A percentile compares a stretch with the other conserved stretches of the same genome.
phyloP scores from a whole-genome alignment of 176 grass and related monocot species.

The Aegilops umbellulata region DNA sequence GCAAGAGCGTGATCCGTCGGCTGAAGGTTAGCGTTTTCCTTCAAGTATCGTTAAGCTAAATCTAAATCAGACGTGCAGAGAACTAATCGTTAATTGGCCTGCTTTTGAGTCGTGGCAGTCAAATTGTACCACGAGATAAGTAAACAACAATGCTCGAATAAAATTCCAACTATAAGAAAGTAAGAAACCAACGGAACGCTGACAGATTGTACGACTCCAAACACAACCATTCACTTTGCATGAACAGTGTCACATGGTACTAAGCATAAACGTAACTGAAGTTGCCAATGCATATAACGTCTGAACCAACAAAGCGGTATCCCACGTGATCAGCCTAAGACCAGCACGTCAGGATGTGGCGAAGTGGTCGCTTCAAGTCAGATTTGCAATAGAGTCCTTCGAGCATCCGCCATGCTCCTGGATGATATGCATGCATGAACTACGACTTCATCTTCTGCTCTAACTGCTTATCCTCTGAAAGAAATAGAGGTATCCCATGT shows the following conservation, averaged over 20 bases:
- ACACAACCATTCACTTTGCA: background rate
- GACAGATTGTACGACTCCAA: background rate
- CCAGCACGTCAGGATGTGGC: background rate
- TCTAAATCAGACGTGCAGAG: too few relatives aligned
- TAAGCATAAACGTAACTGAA: background rate
- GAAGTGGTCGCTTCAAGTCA: background rate
- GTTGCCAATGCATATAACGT: background rate
- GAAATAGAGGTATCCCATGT: conserved; percentile 98
- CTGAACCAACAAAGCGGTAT: conserved; percentile 1
- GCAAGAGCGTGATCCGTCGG: too few relatives aligned
- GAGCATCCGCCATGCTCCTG: background rate
- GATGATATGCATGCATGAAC: background rate
- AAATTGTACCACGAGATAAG: too few relatives aligned
- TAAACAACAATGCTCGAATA: background rate
- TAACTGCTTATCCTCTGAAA: conserved; percentile 66
- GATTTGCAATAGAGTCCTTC: background rate
- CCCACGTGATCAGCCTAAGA: background rate
- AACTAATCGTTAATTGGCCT: too few relatives aligned
- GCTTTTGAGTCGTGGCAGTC: too few relatives aligned
- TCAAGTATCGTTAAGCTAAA: too few relatives aligned
- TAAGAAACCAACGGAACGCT: background rate
- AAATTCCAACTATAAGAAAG: background rate
- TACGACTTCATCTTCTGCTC: conserved; percentile 1
- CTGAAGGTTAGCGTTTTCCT: too few relatives aligned
- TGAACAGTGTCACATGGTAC: background rate